Evolutionary conservation across 129 eudicot genomes (phyloP), one percentile per base, ranked within the genome.

Genomic region (Heracleum sosnowskyi): DNA sequence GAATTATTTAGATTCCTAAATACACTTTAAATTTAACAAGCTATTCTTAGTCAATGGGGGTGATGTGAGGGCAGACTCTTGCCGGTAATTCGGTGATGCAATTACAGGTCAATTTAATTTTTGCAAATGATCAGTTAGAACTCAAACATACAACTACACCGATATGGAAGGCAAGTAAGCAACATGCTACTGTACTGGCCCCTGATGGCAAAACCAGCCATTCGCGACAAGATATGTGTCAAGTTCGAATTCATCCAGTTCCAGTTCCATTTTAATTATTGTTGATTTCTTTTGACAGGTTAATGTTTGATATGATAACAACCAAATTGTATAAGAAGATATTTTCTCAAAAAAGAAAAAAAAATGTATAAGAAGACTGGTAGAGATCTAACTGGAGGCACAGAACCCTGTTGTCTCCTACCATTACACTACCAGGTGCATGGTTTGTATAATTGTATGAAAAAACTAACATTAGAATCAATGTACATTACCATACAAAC

Each of bases 401-500:
- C 51, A 40, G 6, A 20, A 11, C 35, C 53, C 35, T 15, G 15
- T 2, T 2, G 28, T 40, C n/a, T 40, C 76, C 46, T 24, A 49
- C 60, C 37, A 37, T 39, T 28, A 34, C 64, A 24, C 31, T 72
- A 57, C 60, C 71, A 34, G 35, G 51, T 77, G 76, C 28, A 11
- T 18, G n/a, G 28, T 20, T 29, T 34, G 53, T 36, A 33, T 31
- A 22, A n/a, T n/a, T n/a, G n/a, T n/a, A n/a, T n/a, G n/a, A n/a
- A 15, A 28, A 29, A 62, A 62, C 76, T 73, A 26, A 39, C 60
- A 72, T 44, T 4, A 9, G 72, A 45, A 76, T 22, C 71, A 49
- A 69, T 77, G 37, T 34, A 76, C 55, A 64, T 9, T 37, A 53
- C 11, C 68, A 80, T 31, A 41, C 57, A 39, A 37, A 44, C 79